Evolutionary conservation across 805 yeast genomes (phyloP), one percentile per base, ranked within the genome.

Genomic region (Wickerhamomyces bovis): DNA sequence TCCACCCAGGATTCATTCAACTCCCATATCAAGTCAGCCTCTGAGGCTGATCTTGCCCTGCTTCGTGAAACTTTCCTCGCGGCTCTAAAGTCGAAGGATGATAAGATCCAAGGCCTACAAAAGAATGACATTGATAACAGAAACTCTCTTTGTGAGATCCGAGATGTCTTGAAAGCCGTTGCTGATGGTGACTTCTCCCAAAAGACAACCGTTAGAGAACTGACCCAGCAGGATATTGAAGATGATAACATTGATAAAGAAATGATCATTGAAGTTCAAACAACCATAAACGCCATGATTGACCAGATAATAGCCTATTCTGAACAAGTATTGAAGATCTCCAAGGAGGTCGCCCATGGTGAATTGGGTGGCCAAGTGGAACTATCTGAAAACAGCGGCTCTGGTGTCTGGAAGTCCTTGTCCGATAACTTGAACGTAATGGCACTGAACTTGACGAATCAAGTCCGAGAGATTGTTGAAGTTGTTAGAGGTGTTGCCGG

Each of bases 401-500:
- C 82, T 9, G 96, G 96, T 18, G 84, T 85, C 44, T 88, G 96
- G 96, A 78, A 88, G 59, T 81, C 85, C 25, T 76, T 88, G 50
- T 84, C 89, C 21, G 90, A 85, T 58, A 86, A 86, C 55, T 89
- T 88, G 54, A 88, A 88, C 61, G 85, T 85, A 46, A 88, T 88
- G 96, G 96, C 96, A 6, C 71, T 81, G 35, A 88, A 88, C 61
- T 73, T 88, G 55, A 88, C 96, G 0, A 86, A 85, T 50, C 96
- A 88, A 67, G 96, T 88, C 54, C 76, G 96, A 66, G 81, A 89
- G 16, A 88, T 88, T 56, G 95, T 95, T 5, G 85, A 89, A 12
- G 96, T 88, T 48, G 89, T 95, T 2, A 85, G 95, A 4, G 95
- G 95, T 3, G 96, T 88, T 39, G 96, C 96, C 1, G 85, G 85